Percentiles rank a stretch among this genome's conserved stretches.
Evolutionary conservation across 129 eudicot species (phyloP).

Genomic region (Ambrosia artemisiifolia): DNA sequence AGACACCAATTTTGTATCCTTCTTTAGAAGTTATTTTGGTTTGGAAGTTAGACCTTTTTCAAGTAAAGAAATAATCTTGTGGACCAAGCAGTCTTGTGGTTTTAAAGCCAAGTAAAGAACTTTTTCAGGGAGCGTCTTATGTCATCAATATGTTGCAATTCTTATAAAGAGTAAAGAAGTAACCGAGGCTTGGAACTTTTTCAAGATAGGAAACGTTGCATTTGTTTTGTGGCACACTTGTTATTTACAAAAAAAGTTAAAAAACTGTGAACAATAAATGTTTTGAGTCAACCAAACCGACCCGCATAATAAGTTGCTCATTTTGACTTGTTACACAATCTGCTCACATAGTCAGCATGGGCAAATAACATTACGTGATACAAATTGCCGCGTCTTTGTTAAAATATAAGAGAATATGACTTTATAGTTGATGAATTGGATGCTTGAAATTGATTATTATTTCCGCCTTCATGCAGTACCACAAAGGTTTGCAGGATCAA

Average conservation of each 20-base stretch:
- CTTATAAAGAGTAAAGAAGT: neutral
- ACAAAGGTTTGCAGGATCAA: conserved; percentile 59
- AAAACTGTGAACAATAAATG: neutral
- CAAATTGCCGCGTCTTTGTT: neutral
- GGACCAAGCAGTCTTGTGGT: no score
- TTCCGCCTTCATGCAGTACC: conserved; percentile 35
- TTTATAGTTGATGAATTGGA: neutral
- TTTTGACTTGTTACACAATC: neutral
- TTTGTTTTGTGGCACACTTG: neutral
- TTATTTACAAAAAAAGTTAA: neutral
- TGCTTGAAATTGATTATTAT: neutral
- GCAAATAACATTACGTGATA: neutral
- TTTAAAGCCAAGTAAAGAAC: no score
- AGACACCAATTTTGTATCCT: neutral
- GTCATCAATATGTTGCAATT: neutral
- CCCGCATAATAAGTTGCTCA: neutral
- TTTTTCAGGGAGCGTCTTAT: neutral
- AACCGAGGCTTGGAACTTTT: neutral
- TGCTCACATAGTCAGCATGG: neutral
- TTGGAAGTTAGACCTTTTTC: no score
- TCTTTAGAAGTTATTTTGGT: neutral
- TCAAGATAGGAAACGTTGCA: neutral
- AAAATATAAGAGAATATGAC: neutral
- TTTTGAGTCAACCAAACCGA: neutral
- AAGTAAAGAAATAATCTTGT: no score